Evolutionary conservation across 1,284 basidiomycete genomes (phyloP).

Genomic region (Ganoderma meredithae): DNA sequence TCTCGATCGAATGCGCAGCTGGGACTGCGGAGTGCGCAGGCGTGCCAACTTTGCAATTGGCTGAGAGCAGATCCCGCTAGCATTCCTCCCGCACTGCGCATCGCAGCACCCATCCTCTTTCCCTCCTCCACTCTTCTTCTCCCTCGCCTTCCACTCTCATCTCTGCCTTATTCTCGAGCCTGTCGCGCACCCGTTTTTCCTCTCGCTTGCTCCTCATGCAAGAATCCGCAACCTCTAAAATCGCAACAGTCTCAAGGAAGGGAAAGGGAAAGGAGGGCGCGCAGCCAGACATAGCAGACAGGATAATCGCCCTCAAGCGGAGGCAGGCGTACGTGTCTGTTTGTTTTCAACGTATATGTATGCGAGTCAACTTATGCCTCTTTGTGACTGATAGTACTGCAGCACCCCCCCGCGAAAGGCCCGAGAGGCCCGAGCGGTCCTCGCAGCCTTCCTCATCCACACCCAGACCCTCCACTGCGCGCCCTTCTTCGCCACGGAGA

Average conservation of each 20-base stretch:
- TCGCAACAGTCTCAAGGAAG: constrained; percentile 38
- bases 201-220: constrained; percentile 29
- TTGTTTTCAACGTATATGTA: constrained; percentile 17
- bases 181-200: constrained; percentile 21
- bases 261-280: constrained; percentile 47
- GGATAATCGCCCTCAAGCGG: constrained; percentile 69
- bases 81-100: constrained; percentile 38
- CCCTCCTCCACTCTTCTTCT: constrained; percentile 28
- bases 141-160: constrained; percentile 24
- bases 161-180: constrained; percentile 23
- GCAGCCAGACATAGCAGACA: constrained; percentile 68
- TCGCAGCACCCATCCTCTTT: constrained; percentile 39
- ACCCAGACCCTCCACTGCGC: constrained; percentile 37
- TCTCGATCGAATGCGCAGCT: constrained; percentile 33
- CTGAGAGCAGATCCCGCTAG: constrained; percentile 35
- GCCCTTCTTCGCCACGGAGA: constrained; percentile 40
- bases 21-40: constrained; percentile 36
- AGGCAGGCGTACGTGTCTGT: constrained; percentile 61
- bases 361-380: neutral
- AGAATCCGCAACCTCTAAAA: constrained; percentile 33
- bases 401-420: constrained; percentile 53
- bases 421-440: constrained; percentile 56
- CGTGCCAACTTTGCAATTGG: constrained; percentile 34
- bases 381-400: constrained; percentile 47
- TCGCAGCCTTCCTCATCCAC: constrained; percentile 40